phyloP scores from a whole-genome alignment of 768 basidiomycete genomes.

The Lactarius sanguifluus region DNA sequence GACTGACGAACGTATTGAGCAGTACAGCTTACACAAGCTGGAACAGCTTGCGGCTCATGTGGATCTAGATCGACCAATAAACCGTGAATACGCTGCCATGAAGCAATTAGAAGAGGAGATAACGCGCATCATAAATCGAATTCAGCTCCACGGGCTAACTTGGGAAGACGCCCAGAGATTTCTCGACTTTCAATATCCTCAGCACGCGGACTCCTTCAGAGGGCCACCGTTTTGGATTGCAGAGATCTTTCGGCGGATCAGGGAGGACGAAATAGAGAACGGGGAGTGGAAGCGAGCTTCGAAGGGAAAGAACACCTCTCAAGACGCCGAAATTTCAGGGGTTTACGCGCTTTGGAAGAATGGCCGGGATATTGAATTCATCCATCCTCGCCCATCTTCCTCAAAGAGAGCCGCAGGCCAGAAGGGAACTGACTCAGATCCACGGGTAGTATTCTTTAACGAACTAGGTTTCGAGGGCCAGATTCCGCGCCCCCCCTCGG shows the following conservation, averaged over 20 bases:
- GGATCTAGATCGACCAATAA: slow-evolving; percentile 41
- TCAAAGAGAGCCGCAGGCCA: neutral
- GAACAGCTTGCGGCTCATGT: slow-evolving; percentile 47
- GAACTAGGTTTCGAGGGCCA: slow-evolving; percentile 37
- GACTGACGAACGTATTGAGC: slow-evolving; percentile 54
- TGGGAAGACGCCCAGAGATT: slow-evolving; percentile 41
- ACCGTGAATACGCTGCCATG: slow-evolving; percentile 40
- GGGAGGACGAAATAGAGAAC: slow-evolving; percentile 23
- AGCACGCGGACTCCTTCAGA: slow-evolving; percentile 45
- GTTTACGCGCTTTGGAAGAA: slow-evolving; percentile 28
- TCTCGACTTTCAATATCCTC: slow-evolving; percentile 48
- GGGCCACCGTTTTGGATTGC: slow-evolving; percentile 41
- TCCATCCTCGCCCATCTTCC: slow-evolving; percentile 2
- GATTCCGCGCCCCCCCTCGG: slow-evolving; percentile 42
- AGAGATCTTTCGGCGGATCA: neutral
- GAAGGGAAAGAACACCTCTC: slow-evolving; percentile 9
- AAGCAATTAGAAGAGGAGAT: slow-evolving; percentile 51
- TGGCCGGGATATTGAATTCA: slow-evolving; percentile 24
- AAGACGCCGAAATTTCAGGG: slow-evolving; percentile 10
- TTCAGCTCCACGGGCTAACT: slow-evolving; percentile 22
- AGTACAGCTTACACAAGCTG: slow-evolving; percentile 60
- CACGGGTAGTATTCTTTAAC: slow-evolving; percentile 38
- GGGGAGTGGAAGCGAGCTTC: slow-evolving; percentile 19
- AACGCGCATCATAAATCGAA: slow-evolving; percentile 43
- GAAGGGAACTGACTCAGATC: neutral